Percentiles rank a stretch among this genome's conserved stretches.
Evolutionary conservation across 2,329 filamentous ascomycete genomes (phyloP).

Genomic region (Xylaria multiplex): DNA sequence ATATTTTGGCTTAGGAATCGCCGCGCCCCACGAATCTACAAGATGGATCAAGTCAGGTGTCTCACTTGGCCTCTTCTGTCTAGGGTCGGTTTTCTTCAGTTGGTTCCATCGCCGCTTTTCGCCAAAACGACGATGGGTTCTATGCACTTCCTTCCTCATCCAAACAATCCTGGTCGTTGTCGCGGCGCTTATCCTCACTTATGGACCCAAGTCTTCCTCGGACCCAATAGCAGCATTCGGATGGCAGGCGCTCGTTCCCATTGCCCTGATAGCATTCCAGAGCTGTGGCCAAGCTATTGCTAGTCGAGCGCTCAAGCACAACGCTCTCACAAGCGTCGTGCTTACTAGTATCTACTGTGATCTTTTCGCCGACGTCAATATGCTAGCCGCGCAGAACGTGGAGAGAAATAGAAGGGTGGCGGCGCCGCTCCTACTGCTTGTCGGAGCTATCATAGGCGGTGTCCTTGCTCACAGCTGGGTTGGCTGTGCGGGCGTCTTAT

Average conservation of each 20-base stretch:
- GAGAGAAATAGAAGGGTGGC: conserved; percentile 63
- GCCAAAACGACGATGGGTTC: conserved; percentile 71
- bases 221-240: conserved; percentile 56
- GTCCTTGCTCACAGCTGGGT: conserved; percentile 58
- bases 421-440: conserved; percentile 60
- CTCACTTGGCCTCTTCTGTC: conserved; percentile 75
- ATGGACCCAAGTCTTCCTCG: conserved; percentile 53
- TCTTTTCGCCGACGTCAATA: conserved; percentile 71
- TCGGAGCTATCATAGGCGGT: conserved; percentile 62
- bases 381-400: conserved; percentile 57
- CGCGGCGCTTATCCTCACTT: conserved; percentile 65
- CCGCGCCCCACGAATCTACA: conserved; percentile 62
- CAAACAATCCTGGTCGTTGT: conserved; percentile 62
- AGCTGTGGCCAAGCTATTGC: conserved; percentile 81
- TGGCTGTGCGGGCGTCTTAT: conserved; percentile 65
- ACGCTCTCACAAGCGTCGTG: conserved; percentile 79
- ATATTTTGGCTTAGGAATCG: conserved; percentile 79
- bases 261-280: conserved; percentile 79
- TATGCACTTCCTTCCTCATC: conserved; percentile 66
- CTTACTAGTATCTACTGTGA: conserved; percentile 86
- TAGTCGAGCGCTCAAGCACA: conserved; percentile 74
- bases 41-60: conserved; percentile 78
- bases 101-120: conserved; percentile 72
- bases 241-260: conserved; percentile 72
- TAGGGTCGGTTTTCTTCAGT: conserved; percentile 77